Conservation (phyloP, 305 asterid genomes). For the Fraxinus angustifolia region DNA sequence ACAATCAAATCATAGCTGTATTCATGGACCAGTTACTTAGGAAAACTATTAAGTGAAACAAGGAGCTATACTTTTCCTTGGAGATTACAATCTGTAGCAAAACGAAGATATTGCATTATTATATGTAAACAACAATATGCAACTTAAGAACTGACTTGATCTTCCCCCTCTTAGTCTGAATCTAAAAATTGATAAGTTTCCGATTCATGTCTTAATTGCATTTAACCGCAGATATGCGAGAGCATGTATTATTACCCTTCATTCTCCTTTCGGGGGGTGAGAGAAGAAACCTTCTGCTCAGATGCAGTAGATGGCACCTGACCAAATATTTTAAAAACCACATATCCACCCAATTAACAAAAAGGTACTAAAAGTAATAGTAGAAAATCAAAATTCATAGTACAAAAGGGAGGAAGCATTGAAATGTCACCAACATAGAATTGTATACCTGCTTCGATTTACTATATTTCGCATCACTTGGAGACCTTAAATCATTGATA, state of each 20-base stretch:
- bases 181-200: neutral
- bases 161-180: neutral
- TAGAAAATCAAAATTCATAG: neutral
- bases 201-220: neutral
- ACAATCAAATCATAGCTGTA: neutral
- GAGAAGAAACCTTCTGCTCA: conserved; percentile 43
- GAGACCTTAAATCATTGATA: conserved; percentile 36
- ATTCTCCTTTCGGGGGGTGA: conserved; percentile 47
- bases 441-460: conserved; percentile 45
- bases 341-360: neutral
- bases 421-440: neutral
- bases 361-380: neutral
- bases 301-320: conserved; percentile 44
- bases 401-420: neutral
- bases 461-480: conserved; percentile 38
- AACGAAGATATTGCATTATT: neutral
- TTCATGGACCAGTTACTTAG: neutral
- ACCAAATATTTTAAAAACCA: conserved; percentile 7
- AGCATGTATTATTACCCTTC: conserved; percentile 46
- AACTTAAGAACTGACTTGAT: neutral
- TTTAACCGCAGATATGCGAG: neutral
- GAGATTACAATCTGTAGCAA: neutral
- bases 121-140: neutral
- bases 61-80: neutral
- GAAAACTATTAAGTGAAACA: neutral